These are phyloP conservation scores for Nigrospora osmanthi DNA, from an alignment of 2,329 filamentous ascomycete species.

Conservation along the genomic window DNA sequence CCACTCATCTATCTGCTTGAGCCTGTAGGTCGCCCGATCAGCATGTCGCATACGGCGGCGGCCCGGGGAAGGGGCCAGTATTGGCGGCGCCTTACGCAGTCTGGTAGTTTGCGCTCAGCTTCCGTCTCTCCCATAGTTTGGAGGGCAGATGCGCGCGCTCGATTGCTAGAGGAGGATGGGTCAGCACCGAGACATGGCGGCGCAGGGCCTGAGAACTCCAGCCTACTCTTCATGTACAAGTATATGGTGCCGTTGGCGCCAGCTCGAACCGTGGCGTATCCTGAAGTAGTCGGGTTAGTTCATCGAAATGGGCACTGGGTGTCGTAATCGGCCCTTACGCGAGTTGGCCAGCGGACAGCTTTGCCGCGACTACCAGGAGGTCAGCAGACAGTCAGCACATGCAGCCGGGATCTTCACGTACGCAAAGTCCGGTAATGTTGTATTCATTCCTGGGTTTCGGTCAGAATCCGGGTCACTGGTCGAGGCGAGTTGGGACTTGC, in stretches of 20 bases:
- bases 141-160: slow-evolving; percentile 82
- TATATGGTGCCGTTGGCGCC: slow-evolving; percentile 82
- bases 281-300: slow-evolving; percentile 64
- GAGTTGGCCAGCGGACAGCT: slow-evolving; percentile 23
- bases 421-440: slow-evolving; percentile 55
- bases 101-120: slow-evolving; percentile 82
- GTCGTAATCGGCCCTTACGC: background rate
- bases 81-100: slow-evolving; percentile 44
- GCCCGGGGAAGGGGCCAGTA: no score
- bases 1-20: slow-evolving; percentile 78
- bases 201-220: no score
- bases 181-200: no score
- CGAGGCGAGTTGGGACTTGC: slow-evolving; percentile 45
- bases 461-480: no score
- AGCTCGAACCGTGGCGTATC: slow-evolving; percentile 86
- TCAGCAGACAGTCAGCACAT: slow-evolving; percentile 18
- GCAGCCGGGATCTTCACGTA: slow-evolving; percentile 7
- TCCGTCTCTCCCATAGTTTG: slow-evolving; percentile 92
- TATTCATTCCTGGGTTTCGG: slow-evolving; percentile 57
- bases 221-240: slow-evolving; percentile 79
- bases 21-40: slow-evolving; percentile 10
- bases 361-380: slow-evolving; percentile 76
- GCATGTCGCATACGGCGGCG: no score
- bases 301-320: background rate
- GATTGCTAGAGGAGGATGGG: slow-evolving; percentile 33